Evolutionary conservation across 2,329 filamentous ascomycete genomes (phyloP).

Genomic region (Pyrenophora teres): DNA sequence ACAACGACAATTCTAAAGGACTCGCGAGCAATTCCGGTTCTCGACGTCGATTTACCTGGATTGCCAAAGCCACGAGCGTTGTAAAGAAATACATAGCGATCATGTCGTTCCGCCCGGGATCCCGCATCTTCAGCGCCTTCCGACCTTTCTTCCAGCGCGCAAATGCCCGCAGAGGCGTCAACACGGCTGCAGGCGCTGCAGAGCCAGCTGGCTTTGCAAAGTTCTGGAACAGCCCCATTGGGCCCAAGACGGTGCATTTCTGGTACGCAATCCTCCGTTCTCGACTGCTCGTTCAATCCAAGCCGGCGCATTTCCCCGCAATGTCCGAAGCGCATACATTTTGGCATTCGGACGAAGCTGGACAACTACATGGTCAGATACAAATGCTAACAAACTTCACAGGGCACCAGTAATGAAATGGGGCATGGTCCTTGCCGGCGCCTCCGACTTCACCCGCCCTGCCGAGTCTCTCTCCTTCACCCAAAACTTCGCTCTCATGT

Average conservation of each 20-base stretch:
- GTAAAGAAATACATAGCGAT: slow-evolving; percentile 24
- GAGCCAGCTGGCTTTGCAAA: slow-evolving; percentile 66
- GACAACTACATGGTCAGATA: background rate
- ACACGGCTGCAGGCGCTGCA: slow-evolving; percentile 63
- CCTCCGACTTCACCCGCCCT: slow-evolving; percentile 88
- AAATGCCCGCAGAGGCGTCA: slow-evolving; percentile 67
- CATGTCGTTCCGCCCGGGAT: slow-evolving; percentile 63
- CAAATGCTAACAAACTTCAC: slow-evolving; percentile 8
- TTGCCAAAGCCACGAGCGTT: background rate
- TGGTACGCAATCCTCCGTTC: slow-evolving; percentile 64
- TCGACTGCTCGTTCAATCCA: background rate
- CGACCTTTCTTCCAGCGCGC: slow-evolving; percentile 56
- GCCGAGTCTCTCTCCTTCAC: slow-evolving; percentile 91
- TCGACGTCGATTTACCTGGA: background rate
- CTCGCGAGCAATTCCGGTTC: background rate
- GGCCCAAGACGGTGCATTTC: slow-evolving; percentile 87
- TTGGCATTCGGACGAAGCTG: too few species aligned
- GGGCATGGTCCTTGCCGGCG: slow-evolving; percentile 88
- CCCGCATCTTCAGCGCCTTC: slow-evolving; percentile 62
- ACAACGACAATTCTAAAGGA: background rate
- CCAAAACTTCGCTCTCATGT: slow-evolving; percentile 87
- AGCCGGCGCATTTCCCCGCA: slow-evolving; percentile 5
- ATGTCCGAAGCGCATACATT: slow-evolving; percentile 8
- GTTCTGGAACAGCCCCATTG: slow-evolving; percentile 62
- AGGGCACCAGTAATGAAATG: slow-evolving; percentile 97